phyloP scores from a whole-genome alignment of 2,329 filamentous ascomycete species.

The Neurospora sp. region DNA sequence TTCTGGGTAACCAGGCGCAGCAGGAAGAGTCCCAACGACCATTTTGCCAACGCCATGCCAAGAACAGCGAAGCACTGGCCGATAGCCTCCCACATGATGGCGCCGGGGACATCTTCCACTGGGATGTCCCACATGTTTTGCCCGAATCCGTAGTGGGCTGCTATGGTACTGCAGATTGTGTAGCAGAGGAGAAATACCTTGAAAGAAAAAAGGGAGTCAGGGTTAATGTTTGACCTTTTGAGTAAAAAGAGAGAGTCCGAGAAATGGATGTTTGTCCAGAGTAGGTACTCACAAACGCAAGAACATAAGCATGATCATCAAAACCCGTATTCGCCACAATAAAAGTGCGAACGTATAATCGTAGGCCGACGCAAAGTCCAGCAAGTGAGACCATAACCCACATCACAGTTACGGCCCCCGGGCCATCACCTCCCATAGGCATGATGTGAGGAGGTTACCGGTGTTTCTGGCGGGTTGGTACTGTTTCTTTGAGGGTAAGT shows the following conservation, averaged over 20 bases:
- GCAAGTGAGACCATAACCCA: constrained; percentile 5
- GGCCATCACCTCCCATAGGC: constrained; percentile 4
- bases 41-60: constrained; percentile 29
- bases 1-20: constrained; percentile 24
- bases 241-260: not conserved
- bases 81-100: constrained; percentile 22
- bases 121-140: constrained; percentile 18
- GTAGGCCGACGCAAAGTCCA: constrained; percentile 4
- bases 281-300: constrained; percentile 17
- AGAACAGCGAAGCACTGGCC: constrained; percentile 28
- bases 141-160: constrained; percentile 26
- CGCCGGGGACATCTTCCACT: constrained; percentile 15
- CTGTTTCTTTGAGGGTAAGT: not conserved
- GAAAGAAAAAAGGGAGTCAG: not conserved
- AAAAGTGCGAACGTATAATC: constrained; percentile 11
- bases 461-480: not conserved
- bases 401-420: constrained; percentile 7
- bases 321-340: constrained; percentile 22
- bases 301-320: constrained; percentile 26
- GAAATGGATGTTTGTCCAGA: not conserved
- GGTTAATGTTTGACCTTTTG: not conserved
- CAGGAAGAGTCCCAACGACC: constrained; percentile 29
- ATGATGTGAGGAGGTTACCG: not conserved
- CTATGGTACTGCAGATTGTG: constrained; percentile 23
- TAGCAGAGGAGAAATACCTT: constrained; percentile 23